A percentile compares a stretch with the other conserved stretches of the same genome.
Conservation (phyloP, 805 yeast genomes). For the Hyphopichia homilentoma region DNA sequence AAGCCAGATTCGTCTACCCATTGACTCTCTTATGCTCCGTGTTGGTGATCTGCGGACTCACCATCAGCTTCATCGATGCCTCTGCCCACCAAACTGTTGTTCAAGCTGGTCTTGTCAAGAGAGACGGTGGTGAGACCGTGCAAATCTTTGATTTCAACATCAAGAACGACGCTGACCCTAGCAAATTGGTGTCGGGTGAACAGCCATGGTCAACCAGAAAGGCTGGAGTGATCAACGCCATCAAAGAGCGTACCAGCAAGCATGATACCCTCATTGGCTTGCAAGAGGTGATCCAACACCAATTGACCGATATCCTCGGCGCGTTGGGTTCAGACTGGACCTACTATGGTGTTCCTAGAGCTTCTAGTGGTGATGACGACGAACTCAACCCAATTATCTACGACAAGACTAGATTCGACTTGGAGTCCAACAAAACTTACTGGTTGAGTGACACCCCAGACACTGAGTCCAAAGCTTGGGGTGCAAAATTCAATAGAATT, state of each 20-base stretch:
- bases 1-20: slow-evolving; percentile 1
- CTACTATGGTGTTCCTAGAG: slow-evolving; percentile 7
- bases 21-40: neutral
- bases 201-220: slow-evolving; percentile 4
- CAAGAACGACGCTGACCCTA: slow-evolving; percentile 1
- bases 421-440: slow-evolving; percentile 3
- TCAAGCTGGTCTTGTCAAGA: too few relatives aligned
- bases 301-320: slow-evolving; percentile 6
- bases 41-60: neutral
- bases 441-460: slow-evolving; percentile 8
- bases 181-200: slow-evolving; percentile 2
- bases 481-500: slow-evolving; percentile 10
- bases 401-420: slow-evolving; percentile 1
- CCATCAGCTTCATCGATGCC: neutral
- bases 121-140: neutral
- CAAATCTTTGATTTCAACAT: slow-evolving; percentile 1
- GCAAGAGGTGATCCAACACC: slow-evolving; percentile 8
- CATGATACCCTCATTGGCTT: slow-evolving; percentile 6
- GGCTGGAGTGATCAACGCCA: slow-evolving; percentile 3
- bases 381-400: slow-evolving; percentile 6
- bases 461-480: slow-evolving; percentile 6
- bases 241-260: slow-evolving; percentile 2
- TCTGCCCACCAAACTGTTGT: too few relatives aligned
- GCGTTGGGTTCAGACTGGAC: slow-evolving; percentile 6
- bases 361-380: slow-evolving; percentile 1